Evolutionary conservation across 176 grass and related monocot genomes (phyloP), one percentile per base, ranked within the genome.

Genomic region (Musa beccarii): DNA sequence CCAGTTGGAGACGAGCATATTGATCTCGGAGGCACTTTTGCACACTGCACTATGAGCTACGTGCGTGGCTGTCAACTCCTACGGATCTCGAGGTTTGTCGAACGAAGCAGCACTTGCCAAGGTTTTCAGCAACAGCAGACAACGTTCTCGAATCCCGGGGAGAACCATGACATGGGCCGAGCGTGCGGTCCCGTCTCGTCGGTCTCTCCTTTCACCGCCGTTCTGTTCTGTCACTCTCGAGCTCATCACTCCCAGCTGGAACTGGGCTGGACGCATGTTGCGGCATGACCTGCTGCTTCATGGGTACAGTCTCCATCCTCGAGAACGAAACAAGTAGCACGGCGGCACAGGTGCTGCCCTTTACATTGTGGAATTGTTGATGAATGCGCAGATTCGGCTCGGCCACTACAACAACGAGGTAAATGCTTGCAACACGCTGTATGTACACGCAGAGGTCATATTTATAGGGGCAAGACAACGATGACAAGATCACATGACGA

Each of bases 171-270:
- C 16, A n/a, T 61, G 17, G 15, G 53, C 17, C 14, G 17, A 7
- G 17, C 17, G 19, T n/a, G n/a, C 57, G n/a, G 57, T 61, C n/a
- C 57, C n/a, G 57, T 19, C n/a, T 61, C 53, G 9, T 54, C 53
- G 9, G 9, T 14, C 13, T 54, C 53, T 54, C 13, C 53, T 54
- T 54, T 54, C 53, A 2, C 13, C 53, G 9, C 13, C 53, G 9
- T 8, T 19, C n/a, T 21, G 17, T 61, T 7, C 57, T 61, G 57
- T 61, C 57, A n/a, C 57, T 61, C 57, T 61, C 19, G 57, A 61
- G 19, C 49, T 66, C 49, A 69, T 69, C 20, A 49, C 67, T 69
- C 28, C 67, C 67, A 69, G 67, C 67, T 69, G 67, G 66, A 68
- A 17, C 66, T 43, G 0, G 6, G 66, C 43, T 68, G 66, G 67